Percentiles rank a stretch among this genome's conserved stretches.
Evolutionary conservation across 208 protist species (phyloP).

Genomic region (Trypanosoma cruzi): DNA sequence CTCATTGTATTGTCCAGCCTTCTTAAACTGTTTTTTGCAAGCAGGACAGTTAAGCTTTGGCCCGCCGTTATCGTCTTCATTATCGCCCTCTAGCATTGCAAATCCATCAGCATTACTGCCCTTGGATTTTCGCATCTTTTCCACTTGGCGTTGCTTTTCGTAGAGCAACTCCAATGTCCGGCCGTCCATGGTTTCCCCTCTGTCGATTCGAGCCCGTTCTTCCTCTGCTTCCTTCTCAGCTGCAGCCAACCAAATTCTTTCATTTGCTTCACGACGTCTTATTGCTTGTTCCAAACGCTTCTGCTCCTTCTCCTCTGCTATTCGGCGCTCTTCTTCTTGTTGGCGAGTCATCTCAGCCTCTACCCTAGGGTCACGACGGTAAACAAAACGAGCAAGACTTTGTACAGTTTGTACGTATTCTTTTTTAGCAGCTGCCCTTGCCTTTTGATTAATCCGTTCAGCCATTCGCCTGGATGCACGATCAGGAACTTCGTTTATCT

Average conservation of each 20-base stretch:
- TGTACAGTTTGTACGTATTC: conserved; percentile 87
- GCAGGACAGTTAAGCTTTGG: conserved; percentile 66
- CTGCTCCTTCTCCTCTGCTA: conserved; percentile 54
- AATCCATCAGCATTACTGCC: conserved; percentile 56
- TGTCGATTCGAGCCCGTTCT: conserved; percentile 63
- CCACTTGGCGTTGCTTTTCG: conserved; percentile 73
- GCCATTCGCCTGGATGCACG: conserved; percentile 84
- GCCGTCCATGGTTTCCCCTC: conserved; percentile 77
- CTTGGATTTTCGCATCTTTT: conserved; percentile 59
- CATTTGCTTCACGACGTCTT: conserved; percentile 69
- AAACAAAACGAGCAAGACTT: conserved; percentile 76
- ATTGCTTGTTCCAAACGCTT: conserved; percentile 57
- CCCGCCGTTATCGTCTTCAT: conserved; percentile 23
- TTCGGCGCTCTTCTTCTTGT: conserved; percentile 59
- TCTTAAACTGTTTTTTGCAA: conserved; percentile 91
- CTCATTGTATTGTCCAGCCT: conserved; percentile 80
- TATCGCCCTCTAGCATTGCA: conserved; percentile 69
- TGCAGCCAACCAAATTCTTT: conserved; percentile 81
- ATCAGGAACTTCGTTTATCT: conserved; percentile 90
- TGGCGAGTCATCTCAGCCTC: conserved; percentile 59
- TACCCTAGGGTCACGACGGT: conserved; percentile 87
- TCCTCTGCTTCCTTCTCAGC: conserved; percentile 82
- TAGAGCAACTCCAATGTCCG: conserved; percentile 85
- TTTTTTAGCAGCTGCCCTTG: conserved; percentile 73
- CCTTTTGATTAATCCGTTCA: conserved; percentile 88